Base-by-base conservation (phyloP, 345 rosid species). In the Hevea brasiliensis region DNA sequence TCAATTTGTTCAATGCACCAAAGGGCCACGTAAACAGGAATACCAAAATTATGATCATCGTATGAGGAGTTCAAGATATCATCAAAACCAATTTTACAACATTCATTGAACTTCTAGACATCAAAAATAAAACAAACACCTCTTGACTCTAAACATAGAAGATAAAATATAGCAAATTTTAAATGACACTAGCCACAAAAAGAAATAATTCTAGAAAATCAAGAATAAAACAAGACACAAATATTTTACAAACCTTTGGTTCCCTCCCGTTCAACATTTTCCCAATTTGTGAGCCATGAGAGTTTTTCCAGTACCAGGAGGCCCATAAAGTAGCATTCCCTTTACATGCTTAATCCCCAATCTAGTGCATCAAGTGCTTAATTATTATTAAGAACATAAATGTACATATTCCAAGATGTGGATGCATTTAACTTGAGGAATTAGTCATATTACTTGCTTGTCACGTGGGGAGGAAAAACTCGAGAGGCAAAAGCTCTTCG, bases 211-310 rank as follows among this genome's bases (percentile, higher is more conserved):
- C 29, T 24, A 26, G 15, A 12, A 23, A 56, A 8, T 17, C 47
- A n/a, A 61, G 9, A 8, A 61, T 48, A 68, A 50, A 50, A 18
- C 14, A 42, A 63, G 23, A 18, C 6, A 26, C 21, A 29, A 44
- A 45, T 48, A 18, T 60, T 18, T 14, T 71, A 5, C 76, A 70
- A 71, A 96, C 99, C 98, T 96, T 96, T 78, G 99, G 99, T 67
- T 96, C 98, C 81, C 80, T 96, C 74, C 99, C 99, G 53, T 93
- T 93, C 86, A 96, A 84, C 93, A 96, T 91, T 81, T 93, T 96
- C 74, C 99, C 99, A 80, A 96, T 96, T 83, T 96, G 99, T 97
- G 97, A 75, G 99, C 99, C 90, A 96, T 96, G 51, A 93, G 91
- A 72, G 99, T 96, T 81, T 96, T 96, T 14, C 99, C 98, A 42